Percentiles rank a stretch among this genome's conserved stretches.
These are phyloP conservation scores for Phytopythium montanum DNA, from an alignment of 352 stramenopile species.

Conservation along the genomic window DNA sequence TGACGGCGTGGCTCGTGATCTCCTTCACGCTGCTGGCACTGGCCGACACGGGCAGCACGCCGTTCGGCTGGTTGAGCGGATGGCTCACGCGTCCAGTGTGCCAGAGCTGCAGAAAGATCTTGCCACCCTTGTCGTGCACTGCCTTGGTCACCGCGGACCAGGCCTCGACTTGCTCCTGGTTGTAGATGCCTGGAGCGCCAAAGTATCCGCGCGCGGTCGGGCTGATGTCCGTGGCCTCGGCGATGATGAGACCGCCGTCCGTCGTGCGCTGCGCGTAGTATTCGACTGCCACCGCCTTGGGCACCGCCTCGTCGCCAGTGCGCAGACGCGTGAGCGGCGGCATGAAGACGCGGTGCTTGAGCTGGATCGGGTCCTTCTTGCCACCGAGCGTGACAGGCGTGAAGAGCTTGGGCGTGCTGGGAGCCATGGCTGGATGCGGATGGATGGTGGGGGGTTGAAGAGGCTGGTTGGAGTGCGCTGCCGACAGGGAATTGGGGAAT, in stretches of 20 bases:
- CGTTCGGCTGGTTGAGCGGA: slow-evolving; percentile 39
- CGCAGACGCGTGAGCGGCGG: slow-evolving; percentile 36
- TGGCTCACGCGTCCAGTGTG: slow-evolving; percentile 69
- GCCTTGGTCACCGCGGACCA: slow-evolving; percentile 54
- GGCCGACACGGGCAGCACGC: slow-evolving; percentile 38
- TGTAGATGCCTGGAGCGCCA: slow-evolving; percentile 42
- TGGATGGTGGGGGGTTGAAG: no score
- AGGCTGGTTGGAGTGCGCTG: slow-evolving; percentile 5
- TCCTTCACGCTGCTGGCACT: slow-evolving; percentile 23
- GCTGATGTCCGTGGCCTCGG: slow-evolving; percentile 46
- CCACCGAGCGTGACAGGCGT: slow-evolving; percentile 29
- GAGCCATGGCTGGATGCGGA: slow-evolving; percentile 12
- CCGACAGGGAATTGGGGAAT: slow-evolving; percentile 12
- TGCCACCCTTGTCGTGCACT: slow-evolving; percentile 67
- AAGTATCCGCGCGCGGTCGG: slow-evolving; percentile 26
- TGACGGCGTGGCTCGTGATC: slow-evolving; percentile 27
- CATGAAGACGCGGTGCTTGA: slow-evolving; percentile 52
- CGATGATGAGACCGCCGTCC: slow-evolving; percentile 42
- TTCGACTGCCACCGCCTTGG: slow-evolving; percentile 21
- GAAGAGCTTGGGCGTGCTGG: slow-evolving; percentile 29
- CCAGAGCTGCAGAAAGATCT: slow-evolving; percentile 78
- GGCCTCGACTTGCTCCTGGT: slow-evolving; percentile 31
- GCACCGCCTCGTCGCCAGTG: slow-evolving; percentile 24
- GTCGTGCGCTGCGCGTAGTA: slow-evolving; percentile 52
- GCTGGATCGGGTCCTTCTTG: slow-evolving; percentile 27